Evolutionary conservation across 768 basidiomycete species (phyloP).

Genomic region (Exidia glandulosa): DNA sequence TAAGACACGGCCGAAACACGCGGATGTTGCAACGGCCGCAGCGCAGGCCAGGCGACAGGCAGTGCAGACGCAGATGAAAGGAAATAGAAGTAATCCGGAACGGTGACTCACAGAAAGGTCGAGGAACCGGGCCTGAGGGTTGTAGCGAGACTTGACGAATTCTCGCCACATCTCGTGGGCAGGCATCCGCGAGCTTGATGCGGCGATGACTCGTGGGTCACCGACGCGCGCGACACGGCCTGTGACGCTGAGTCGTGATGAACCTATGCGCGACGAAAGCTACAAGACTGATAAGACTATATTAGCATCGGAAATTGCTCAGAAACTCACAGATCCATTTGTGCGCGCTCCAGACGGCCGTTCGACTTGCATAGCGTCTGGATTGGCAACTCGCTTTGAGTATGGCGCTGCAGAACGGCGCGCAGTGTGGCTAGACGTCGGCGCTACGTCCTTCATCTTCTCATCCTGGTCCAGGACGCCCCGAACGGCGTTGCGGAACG

Average conservation of each 20-base stretch:
- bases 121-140: constrained; percentile 54
- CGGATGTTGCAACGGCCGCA: no score
- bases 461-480: neutral
- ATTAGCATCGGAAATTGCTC: no score
- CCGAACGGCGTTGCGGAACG: neutral
- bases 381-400: neutral
- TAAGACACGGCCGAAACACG: no score
- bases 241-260: neutral
- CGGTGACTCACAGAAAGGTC: constrained; percentile 77
- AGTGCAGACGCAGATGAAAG: no score
- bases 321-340: neutral
- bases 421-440: neutral
- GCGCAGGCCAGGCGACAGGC: no score
- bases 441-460: neutral
- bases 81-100: no score
- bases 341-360: no score
- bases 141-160: constrained; percentile 63
- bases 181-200: constrained; percentile 18
- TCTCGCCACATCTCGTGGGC: constrained; percentile 62
- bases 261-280: neutral
- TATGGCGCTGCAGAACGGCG: neutral
- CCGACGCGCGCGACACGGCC: neutral
- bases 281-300: no score
- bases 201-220: neutral
- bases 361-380: neutral